Evolutionary conservation across 2,329 filamentous ascomycete genomes (phyloP), one percentile per base, ranked within the genome.

Genomic region (Hypoxylon rubiginosum): DNA sequence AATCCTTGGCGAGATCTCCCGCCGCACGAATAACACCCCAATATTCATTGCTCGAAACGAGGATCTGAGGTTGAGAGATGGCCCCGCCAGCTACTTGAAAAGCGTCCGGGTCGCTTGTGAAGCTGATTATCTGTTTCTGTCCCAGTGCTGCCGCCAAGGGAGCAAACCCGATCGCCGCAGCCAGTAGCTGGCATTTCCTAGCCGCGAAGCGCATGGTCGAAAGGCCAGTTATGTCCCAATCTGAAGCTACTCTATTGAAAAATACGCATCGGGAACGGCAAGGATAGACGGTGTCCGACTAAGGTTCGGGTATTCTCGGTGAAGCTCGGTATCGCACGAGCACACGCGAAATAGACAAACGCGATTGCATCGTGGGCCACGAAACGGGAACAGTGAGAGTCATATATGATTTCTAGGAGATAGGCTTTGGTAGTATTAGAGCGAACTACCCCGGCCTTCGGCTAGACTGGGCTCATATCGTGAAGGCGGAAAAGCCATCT

Each of bases 11-110:
- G 9, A 93, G 82, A 76, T 93, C 90, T 41, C 88, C 83, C 0
- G 89, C 90, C 4, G 88, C 89, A 26, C 90, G 85, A 58, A 91
- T 83, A 0, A 92, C 90, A 61, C 89, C 90, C 79, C 88, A 90
- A 81, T 86, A 91, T 64, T 92, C 90, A 59, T 86, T 79, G 19
- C 77, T 72, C 9, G 86, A 86, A n/a, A 89, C 81, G 2, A 86
- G 79, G 54, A 90, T 87, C 60, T 77, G 75, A 9, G 76, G 74
- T 19, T 64, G 69, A 1, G 72, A 58, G 41, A 74, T 68, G 10
- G 66, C 51, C 8, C 74, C 71, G 9, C 76, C 75, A 34, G 69
- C 69, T 21, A 77, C 32, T 56, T 73, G 74, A 24, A 77, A 70
- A 53, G 70, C 69, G 1, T 63, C 69, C 3, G 67, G 54, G 6